Base-by-base conservation (phyloP, 495 filamentous ascomycete species). In the Lentithecium fluviatile region DNA sequence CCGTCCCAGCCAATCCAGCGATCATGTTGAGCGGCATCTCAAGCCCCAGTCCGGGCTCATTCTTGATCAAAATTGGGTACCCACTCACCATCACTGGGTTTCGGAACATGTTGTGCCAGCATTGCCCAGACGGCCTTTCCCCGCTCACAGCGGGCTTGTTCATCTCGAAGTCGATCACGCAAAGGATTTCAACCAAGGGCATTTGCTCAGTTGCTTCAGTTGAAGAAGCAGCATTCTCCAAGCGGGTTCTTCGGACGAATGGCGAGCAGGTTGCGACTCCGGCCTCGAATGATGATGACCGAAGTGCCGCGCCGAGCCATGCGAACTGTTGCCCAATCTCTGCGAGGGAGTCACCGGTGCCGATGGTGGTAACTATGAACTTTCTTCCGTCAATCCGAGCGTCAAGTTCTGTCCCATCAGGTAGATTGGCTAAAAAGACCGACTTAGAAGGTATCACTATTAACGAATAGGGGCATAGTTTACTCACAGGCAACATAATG, bases 41-140 rank as follows among this genome's bases (percentile, higher is more conserved):
- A 6, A 75, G 46, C 0, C 73, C 71, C 13, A 42, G 23, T 21
- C 47, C 36, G 7, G 15, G 1, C 3, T 65, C 43, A 11, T 17
- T 20, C 38, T 65, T 61, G 13, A 45, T 19, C 11, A 23, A 52
- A 11, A 74, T 73, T 1, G 74, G 75, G 53, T 65, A 77, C 3
- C 74, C 74, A 32, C 50, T 56, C 0, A 74, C 74, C 17, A 76
- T 45, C 0, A 76, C 64, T 45, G 73, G 74, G 32, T 70, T 73
- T 26, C 57, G 20, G 57, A 76, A 73, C 24, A 77, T 42, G 5
- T 53, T 37, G 17, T 71, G 70, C 74, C 75, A 77, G 58, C 75
- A 77, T 23, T 71, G 52, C 0, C 75, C 75, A 46, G 17, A 20
- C 10, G 38, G 25, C 20, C 20, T 29, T 49, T 23, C 46, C 25